Percentiles rank a stretch among this genome's conserved stretches.
phyloP scores from a whole-genome alignment of 768 basidiomycete genomes.

The Russula griseocarnosa region DNA sequence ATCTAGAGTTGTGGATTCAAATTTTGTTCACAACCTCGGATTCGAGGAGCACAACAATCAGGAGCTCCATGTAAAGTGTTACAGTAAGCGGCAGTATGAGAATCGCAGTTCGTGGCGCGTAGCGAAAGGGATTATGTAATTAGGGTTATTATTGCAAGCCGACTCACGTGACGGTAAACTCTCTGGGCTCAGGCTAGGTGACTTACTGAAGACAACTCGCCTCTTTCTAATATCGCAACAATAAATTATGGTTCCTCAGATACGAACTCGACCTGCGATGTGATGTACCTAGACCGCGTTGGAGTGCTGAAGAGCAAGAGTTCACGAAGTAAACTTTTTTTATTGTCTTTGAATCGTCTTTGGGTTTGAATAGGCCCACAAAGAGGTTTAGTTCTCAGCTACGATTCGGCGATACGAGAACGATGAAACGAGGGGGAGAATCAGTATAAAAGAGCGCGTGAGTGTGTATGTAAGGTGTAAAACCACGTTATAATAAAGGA shows the following conservation, averaged over 20 bases:
- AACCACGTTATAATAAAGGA: background rate
- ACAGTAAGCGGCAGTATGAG: background rate
- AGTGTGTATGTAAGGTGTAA: background rate
- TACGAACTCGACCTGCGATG: background rate
- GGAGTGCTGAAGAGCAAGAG: background rate
- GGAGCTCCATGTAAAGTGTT: slow-evolving; percentile 3
- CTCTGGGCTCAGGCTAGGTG: too few relatives aligned
- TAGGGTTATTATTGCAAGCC: too few relatives aligned
- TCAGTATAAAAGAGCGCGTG: background rate
- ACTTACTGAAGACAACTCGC: too few relatives aligned
- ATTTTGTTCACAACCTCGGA: too few relatives aligned
- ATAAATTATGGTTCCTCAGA: too few relatives aligned
- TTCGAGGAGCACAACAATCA: too few relatives aligned
- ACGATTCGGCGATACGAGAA: background rate
- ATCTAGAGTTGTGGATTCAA: too few relatives aligned
- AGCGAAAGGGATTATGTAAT: too few relatives aligned
- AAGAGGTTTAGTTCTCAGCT: background rate
- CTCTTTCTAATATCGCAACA: too few relatives aligned
- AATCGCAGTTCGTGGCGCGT: too few relatives aligned
- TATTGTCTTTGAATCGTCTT: background rate
- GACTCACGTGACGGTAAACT: too few relatives aligned
- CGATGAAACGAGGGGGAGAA: background rate
- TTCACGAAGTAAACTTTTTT: background rate
- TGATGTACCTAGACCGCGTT: background rate
- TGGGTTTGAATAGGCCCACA: background rate